These are phyloP conservation scores for Sugiyamaella grinbergsii DNA, from an alignment of 1,139 yeast genomes.

Conservation along the genomic window DNA sequence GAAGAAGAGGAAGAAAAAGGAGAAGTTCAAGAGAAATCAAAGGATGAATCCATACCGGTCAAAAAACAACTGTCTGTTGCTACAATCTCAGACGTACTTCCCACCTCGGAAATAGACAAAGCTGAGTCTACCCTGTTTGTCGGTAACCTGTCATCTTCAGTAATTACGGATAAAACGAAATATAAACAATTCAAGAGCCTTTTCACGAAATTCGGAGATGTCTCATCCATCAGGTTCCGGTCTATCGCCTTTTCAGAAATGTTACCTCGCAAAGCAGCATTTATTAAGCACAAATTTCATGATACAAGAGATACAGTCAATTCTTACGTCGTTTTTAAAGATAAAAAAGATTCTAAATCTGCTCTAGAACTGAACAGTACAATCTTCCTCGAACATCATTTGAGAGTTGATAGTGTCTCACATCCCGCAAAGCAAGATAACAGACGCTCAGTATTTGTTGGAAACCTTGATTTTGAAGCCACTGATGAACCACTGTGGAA, in stretches of 20 bases:
- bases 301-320: conserved; percentile 77
- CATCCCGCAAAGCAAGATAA: conserved; percentile 89
- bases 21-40: neutral
- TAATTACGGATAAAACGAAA: conserved; percentile 62
- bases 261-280: conserved; percentile 90
- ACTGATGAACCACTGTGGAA: conserved; percentile 87
- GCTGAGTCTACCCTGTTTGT: conserved; percentile 89
- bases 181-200: conserved; percentile 66
- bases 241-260: conserved; percentile 89
- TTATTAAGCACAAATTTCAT: conserved; percentile 77
- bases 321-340: conserved; percentile 79
- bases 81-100: conserved; percentile 8
- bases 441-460: conserved; percentile 84
- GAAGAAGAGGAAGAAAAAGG: conserved; percentile 23
- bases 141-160: conserved; percentile 75
- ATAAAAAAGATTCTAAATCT: conserved; percentile 56
- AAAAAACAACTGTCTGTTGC: conserved; percentile 10
- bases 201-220: conserved; percentile 59
- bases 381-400: conserved; percentile 68
- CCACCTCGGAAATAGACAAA: conserved; percentile 62
- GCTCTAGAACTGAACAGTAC: conserved; percentile 62
- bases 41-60: neutral
- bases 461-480: conserved; percentile 91
- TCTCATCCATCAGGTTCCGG: conserved; percentile 82
- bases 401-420: conserved; percentile 88